Conservation (phyloP, 1,139 yeast genomes). For the Protomyces macrosporus region DNA sequence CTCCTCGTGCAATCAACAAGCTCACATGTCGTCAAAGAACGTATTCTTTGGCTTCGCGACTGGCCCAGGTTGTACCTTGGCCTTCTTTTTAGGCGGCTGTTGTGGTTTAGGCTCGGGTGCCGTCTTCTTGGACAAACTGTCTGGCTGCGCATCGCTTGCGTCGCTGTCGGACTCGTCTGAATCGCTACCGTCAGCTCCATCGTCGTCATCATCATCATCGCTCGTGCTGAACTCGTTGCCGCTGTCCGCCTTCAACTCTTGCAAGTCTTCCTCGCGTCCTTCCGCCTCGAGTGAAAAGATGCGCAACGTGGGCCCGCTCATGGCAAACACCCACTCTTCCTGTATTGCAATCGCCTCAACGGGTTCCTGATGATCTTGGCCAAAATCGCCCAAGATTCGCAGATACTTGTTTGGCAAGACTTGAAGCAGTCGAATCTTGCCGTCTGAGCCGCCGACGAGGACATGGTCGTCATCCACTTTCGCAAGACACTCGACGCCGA, state of each 20-base stretch:
- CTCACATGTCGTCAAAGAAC: constrained; percentile 16
- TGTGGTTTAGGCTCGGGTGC: neutral
- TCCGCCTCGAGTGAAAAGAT: constrained; percentile 1
- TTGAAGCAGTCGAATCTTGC: constrained; percentile 11
- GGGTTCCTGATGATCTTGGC: constrained; percentile 10
- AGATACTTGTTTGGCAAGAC: constrained; percentile 9
- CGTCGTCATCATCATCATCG: neutral
- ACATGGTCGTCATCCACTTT: neutral
- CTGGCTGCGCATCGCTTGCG: neutral
- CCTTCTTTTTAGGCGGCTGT: constrained; percentile 4
- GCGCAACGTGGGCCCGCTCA: constrained; percentile 1
- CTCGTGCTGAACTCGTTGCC: neutral
- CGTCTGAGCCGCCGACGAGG: constrained; percentile 21
- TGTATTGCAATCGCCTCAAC: constrained; percentile 9
- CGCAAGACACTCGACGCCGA: constrained; percentile 21
- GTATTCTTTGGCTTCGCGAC: constrained; percentile 1
- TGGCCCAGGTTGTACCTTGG: neutral
- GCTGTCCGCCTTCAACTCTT: neutral
- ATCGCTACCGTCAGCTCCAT: neutral
- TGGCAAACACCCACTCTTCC: constrained; percentile 13
- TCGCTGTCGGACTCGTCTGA: constrained; percentile 2
- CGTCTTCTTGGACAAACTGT: neutral
- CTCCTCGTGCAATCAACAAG: neutral
- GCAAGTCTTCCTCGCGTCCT: neutral
- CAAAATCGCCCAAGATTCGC: constrained; percentile 9